Percentiles rank a stretch among this genome's conserved stretches.
These are phyloP conservation scores for Penicillium cosmopolitanum DNA, from an alignment of 495 filamentous ascomycete species.

Conservation along the genomic window DNA sequence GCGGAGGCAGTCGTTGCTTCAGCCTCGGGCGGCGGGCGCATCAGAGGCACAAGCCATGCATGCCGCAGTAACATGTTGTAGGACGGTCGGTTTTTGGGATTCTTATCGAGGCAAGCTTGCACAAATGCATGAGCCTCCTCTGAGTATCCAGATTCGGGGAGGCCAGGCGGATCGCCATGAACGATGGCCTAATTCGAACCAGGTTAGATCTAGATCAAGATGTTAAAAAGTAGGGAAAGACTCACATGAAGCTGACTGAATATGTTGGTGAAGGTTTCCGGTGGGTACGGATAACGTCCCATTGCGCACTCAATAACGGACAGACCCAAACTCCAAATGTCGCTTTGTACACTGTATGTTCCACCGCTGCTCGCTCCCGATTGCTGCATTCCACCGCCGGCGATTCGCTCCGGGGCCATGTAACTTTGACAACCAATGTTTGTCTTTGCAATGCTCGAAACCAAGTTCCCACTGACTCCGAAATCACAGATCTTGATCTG, in stretches of 20 bases:
- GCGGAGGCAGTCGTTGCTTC: conserved; percentile 50
- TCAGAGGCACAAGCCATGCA: conserved; percentile 79
- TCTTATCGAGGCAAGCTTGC: conserved; percentile 86
- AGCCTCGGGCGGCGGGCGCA: conserved; percentile 80
- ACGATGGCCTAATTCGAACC: conserved; percentile 81
- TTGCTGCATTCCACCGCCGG: conserved; percentile 79
- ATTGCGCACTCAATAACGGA: conserved; percentile 96
- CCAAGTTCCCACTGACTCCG: conserved; percentile 93
- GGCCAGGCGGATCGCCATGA: conserved; percentile 86
- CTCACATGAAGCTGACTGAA: conserved; percentile 97
- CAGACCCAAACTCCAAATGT: conserved; percentile 95
- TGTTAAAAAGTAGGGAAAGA: conserved; percentile 20
- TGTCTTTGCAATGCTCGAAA: conserved; percentile 96
- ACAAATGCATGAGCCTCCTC: conserved; percentile 86
- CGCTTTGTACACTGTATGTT: conserved; percentile 96
- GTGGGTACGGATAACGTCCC: conserved; percentile 95
- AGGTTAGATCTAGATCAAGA: conserved; percentile 13
- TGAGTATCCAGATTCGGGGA: conserved; percentile 78
- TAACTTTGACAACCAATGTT: conserved; percentile 99
- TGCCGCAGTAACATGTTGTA: conserved; percentile 89
- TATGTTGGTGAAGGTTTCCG: conserved; percentile 97
- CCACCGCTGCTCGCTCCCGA: conserved; percentile 71
- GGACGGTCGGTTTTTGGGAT: conserved; percentile 83
- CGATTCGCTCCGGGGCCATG: conserved; percentile 97
- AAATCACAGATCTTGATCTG: conserved; percentile 99